phyloP scores from a whole-genome alignment of 257 asterid species.

The Jasminum sambac region DNA sequence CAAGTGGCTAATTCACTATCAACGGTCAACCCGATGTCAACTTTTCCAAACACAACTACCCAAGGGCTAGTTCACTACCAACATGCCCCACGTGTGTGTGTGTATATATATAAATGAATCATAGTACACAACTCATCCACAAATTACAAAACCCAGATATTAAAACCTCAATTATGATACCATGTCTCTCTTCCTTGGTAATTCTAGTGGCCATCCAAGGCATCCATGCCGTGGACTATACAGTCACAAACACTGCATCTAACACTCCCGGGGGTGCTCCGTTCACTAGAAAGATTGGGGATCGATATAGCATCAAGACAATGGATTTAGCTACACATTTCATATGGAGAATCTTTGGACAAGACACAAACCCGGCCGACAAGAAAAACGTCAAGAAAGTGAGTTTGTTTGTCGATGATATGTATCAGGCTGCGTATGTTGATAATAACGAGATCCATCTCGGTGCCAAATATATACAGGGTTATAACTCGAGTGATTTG shows the following conservation, averaged over 20 bases:
- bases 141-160: too few species aligned
- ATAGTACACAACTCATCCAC: too few species aligned
- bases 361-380: conserved; percentile 28
- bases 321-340: conserved; percentile 28
- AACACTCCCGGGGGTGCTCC: background rate
- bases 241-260: background rate
- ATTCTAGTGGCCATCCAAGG: background rate
- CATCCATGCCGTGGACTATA: conserved; percentile 3
- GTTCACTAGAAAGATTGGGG: conserved; percentile 12
- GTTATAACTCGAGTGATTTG: conserved; percentile 42
- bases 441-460: conserved; percentile 58
- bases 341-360: conserved; percentile 50
- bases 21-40: too few species aligned
- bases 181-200: background rate
- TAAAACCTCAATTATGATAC: background rate
- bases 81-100: too few species aligned
- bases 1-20: too few species aligned
- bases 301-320: conserved; percentile 18
- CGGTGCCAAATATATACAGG: conserved; percentile 44
- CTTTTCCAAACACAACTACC: too few species aligned
- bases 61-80: too few species aligned
- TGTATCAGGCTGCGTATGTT: conserved; percentile 53
- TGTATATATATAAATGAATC: too few species aligned
- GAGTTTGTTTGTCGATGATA: conserved; percentile 49
- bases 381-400: conserved; percentile 36